Evolutionary conservation across 1,284 basidiomycete species (phyloP), one percentile per base, ranked within the genome.

Genomic region (Phellopilus nigrolimitatus): DNA sequence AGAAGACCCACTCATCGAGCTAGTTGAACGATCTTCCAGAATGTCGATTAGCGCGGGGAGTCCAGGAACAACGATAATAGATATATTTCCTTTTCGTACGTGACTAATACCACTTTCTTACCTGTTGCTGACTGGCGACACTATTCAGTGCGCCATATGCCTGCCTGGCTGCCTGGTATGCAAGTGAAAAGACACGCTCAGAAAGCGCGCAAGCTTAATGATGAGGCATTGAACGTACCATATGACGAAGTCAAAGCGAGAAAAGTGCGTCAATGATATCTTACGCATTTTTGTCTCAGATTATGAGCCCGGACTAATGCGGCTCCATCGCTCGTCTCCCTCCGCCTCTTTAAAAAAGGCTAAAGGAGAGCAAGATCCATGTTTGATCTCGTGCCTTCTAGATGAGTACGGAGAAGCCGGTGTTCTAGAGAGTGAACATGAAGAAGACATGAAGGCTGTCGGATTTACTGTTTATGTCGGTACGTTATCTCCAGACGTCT

Each of bases 1-100:
- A 4, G 56, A 66, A 21, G 70, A 73, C 55, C 62, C 60, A 3
- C 66, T 68, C 46, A 56, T 72, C 2, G 34, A 33, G 12, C 9
- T 55, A 9, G 27, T 47, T 3, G 55, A 58, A 24, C 42, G 30
- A 13, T 47, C 34, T 22, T 13, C 28, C 4, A 12, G 7, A 1
- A 46, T 37, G 24, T 34, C 55, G 13, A 12, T 21, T 7, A 13
- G 21, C 7, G n/a, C 39, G 25, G 25, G 43, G 2, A 24, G 15
- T 17, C 47, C 44, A 53, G 58, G 62, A 10, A 56, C 54, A 19
- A 61, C 56, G 12, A 15, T 60, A 19, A 62, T 64, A 3, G 62
- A 65, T 43, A 36, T 61, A 15, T 54, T 64, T 25, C 64, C 62
- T 12, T 55, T 56, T 10, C 30, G 59, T 60, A 21, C 31, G 46